These are phyloP conservation scores for Posidonia oceanica DNA, from an alignment of 116 monocot species.

Conservation along the genomic window DNA sequence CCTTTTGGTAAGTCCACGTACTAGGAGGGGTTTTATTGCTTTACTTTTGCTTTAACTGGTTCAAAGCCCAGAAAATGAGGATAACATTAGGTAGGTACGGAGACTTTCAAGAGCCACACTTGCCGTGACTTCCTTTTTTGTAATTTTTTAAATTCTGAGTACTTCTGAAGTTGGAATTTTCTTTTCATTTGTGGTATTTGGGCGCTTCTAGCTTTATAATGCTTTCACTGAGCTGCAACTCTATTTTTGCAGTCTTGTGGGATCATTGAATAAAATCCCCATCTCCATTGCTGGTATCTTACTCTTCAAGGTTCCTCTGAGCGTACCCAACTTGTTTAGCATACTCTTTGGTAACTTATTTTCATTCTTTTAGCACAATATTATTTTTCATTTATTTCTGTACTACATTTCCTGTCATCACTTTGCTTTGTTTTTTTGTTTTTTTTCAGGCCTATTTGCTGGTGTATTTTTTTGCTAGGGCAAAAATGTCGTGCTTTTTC, in stretches of 20 bases:
- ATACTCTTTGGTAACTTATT: constrained; percentile 76
- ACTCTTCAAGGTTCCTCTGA: constrained; percentile 83
- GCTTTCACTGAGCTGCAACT: neutral
- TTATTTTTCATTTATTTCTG: neutral
- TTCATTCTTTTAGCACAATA: too few species aligned
- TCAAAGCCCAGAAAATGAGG: too few species aligned
- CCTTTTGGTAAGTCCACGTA: too few species aligned
- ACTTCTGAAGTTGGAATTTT: too few species aligned
- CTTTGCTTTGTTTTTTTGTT: neutral
- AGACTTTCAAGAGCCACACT: too few species aligned
- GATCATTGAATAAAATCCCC: constrained; percentile 95
- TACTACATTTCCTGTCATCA: neutral
- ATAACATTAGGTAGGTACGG: too few species aligned
- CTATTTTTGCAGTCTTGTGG: constrained; percentile 51
- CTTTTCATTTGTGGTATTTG: too few species aligned
- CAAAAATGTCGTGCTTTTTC: neutral
- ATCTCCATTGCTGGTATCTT: constrained; percentile 87
- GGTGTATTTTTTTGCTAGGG: constrained; percentile 9
- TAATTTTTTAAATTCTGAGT: too few species aligned
- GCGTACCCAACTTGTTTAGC: constrained; percentile 67
- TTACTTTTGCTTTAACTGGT: too few species aligned
- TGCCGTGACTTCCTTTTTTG: too few species aligned
- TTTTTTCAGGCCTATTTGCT: constrained; percentile 6
- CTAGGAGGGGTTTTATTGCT: too few species aligned
- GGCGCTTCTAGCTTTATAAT: too few species aligned